phyloP scores from a whole-genome alignment of 2,329 filamentous ascomycete genomes.

The Monosporascus sp. region DNA sequence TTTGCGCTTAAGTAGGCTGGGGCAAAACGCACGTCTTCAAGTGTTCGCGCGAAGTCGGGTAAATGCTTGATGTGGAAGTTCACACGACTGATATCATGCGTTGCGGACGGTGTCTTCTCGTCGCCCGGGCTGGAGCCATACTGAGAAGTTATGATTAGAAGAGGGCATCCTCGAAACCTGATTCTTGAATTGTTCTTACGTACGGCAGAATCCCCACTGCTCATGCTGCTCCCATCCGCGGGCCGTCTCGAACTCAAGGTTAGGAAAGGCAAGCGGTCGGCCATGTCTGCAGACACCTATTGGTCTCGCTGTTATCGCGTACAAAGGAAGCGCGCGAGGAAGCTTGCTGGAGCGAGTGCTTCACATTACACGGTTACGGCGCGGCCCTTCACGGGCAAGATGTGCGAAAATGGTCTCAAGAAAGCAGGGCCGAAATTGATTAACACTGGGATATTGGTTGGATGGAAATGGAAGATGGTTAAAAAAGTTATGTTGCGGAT shows the following conservation, averaged over 20 bases:
- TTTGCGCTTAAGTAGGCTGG: background rate
- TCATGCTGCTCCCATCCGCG: constrained; percentile 38
- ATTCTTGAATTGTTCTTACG: constrained; percentile 25
- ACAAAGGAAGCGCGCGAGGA: background rate
- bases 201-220: constrained; percentile 44
- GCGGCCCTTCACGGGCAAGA: constrained; percentile 9
- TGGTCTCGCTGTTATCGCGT: background rate
- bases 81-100: constrained; percentile 52
- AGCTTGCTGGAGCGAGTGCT: constrained; percentile 1
- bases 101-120: constrained; percentile 35
- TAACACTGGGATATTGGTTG: no score
- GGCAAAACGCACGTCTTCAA: constrained; percentile 44
- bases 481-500: no score
- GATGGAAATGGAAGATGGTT: no score
- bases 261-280: constrained; percentile 43
- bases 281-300: constrained; percentile 25
- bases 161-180: constrained; percentile 17
- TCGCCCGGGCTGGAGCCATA: constrained; percentile 39
- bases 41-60: constrained; percentile 46
- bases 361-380: constrained; percentile 16
- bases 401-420: background rate
- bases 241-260: constrained; percentile 47
- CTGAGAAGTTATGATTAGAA: constrained; percentile 32
- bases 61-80: constrained; percentile 54
- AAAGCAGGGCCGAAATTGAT: no score